Conservation (phyloP, 192 early-diverging fungal species). For the Coemansia sp. region DNA sequence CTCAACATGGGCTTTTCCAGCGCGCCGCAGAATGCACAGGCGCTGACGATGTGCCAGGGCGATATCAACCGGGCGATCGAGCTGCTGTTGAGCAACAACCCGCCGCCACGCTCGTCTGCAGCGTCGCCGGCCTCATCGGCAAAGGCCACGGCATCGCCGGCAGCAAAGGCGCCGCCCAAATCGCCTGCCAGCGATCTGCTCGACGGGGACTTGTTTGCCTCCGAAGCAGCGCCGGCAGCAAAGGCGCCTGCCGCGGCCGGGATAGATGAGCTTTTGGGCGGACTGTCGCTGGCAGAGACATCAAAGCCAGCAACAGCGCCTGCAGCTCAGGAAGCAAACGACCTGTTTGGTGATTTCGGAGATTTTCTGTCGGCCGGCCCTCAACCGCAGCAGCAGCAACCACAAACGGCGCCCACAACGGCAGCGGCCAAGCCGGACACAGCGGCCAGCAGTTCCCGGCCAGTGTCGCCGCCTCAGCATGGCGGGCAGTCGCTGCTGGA, state of each 20-base stretch:
- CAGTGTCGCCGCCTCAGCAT: neutral
- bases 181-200: conserved; percentile 17
- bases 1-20: conserved; percentile 76
- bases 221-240: neutral
- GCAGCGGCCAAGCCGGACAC: neutral
- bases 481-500: conserved; percentile 34
- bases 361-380: conserved; percentile 34
- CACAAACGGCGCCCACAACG: conserved; percentile 15
- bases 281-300: conserved; percentile 19
- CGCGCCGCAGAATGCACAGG: conserved; percentile 61
- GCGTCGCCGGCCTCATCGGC: conserved; percentile 5
- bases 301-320: conserved; percentile 11
- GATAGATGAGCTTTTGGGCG: conserved; percentile 33
- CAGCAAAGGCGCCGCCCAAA: conserved; percentile 2
- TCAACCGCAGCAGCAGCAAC: conserved; percentile 13
- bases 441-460: neutral
- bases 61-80: conserved; percentile 73
- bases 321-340: conserved; percentile 18
- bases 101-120: conserved; percentile 23
- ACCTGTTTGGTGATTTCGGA: conserved; percentile 55
- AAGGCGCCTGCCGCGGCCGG: conserved; percentile 5
- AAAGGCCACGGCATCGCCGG: conserved; percentile 1
- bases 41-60: conserved; percentile 68
- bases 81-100: conserved; percentile 48
- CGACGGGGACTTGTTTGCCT: conserved; percentile 31